phyloP scores from a whole-genome alignment of 345 rosid genomes.

The Erysimum cheiranthoides region DNA sequence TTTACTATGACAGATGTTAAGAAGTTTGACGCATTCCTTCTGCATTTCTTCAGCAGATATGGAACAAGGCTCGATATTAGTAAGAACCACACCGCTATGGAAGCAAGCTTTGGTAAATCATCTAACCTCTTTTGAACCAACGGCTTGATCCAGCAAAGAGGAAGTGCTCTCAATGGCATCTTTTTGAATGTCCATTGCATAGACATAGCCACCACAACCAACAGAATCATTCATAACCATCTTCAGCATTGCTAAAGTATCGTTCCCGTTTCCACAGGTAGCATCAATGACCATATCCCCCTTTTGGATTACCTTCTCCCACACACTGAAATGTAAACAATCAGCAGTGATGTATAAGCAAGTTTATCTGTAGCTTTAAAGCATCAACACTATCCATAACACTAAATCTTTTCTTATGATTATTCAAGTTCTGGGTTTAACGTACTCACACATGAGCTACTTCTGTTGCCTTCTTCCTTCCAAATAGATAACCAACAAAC shows the following conservation, averaged over 20 bases:
- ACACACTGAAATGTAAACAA: slow-evolving; percentile 57
- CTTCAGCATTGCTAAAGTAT: slow-evolving; percentile 77
- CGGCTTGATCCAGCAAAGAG: slow-evolving; percentile 57
- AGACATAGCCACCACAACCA: slow-evolving; percentile 56
- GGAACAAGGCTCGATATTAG: slow-evolving; percentile 16
- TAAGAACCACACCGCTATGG: slow-evolving; percentile 5
- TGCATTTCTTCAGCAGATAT: slow-evolving; percentile 50
- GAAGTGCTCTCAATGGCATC: slow-evolving; percentile 67
- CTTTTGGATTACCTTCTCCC: slow-evolving; percentile 71
- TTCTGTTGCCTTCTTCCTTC: slow-evolving; percentile 90
- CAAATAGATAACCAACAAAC: slow-evolving; percentile 73
- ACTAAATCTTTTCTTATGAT: not conserved
- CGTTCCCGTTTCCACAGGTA: slow-evolving; percentile 90
- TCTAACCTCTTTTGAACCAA: slow-evolving; percentile 64
- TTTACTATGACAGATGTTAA: slow-evolving; percentile 76
- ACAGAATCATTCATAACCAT: slow-evolving; percentile 70
- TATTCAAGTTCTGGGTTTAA: not conserved
- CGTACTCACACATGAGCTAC: slow-evolving; percentile 85
- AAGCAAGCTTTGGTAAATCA: slow-evolving; percentile 22
- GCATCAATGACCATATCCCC: slow-evolving; percentile 86
- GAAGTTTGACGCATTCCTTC: slow-evolving; percentile 74
- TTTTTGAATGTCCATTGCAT: slow-evolving; percentile 78
- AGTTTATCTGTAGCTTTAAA: not conserved
- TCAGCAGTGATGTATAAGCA: slow-evolving; percentile 1
- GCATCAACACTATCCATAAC: not conserved